A percentile compares a stretch with the other conserved stretches of the same genome.
These are phyloP conservation scores for Thermomyces lanuginosus DNA, from an alignment of 2,329 filamentous ascomycete species.

Conservation along the genomic window DNA sequence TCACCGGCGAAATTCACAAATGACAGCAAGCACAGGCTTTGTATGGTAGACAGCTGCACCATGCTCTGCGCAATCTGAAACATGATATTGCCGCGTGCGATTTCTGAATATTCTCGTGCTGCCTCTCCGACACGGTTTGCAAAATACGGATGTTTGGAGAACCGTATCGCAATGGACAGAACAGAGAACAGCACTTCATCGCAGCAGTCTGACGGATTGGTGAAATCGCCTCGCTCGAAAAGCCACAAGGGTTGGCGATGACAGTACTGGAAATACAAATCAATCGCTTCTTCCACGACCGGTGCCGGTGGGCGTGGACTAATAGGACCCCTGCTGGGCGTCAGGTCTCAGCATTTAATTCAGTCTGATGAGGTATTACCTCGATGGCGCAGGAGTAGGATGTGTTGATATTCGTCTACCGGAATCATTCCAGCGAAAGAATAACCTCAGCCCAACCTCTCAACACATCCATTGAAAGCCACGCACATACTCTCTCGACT, in stretches of 20 bases:
- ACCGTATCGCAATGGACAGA: conserved; percentile 9
- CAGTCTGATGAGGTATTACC: background rate
- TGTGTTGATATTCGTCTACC: background rate
- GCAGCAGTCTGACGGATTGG: conserved; percentile 3
- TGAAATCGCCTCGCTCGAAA: conserved; percentile 10
- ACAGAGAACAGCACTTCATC: conserved; percentile 10
- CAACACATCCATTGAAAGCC: no score
- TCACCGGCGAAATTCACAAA: conserved; percentile 10
- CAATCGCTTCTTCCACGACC: conserved; percentile 5
- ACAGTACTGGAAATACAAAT: conserved; percentile 11
- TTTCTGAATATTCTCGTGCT: conserved; percentile 7
- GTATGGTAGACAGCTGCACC: conserved; percentile 10
- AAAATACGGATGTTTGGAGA: conserved; percentile 8
- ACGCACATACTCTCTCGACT: conserved; percentile 3
- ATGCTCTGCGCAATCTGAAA: conserved; percentile 8
- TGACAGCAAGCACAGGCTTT: conserved; percentile 11
- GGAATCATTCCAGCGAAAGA: no score
- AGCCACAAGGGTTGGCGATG: conserved; percentile 13
- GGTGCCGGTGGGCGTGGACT: conserved; percentile 4
- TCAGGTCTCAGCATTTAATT: background rate
- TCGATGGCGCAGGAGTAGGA: background rate
- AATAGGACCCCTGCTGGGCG: background rate
- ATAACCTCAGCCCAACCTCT: no score
- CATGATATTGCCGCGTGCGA: conserved; percentile 10
- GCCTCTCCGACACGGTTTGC: conserved; percentile 4